Evolutionary conservation across 2,329 filamentous ascomycete genomes (phyloP).

Genomic region (Arachnomyces sp.): DNA sequence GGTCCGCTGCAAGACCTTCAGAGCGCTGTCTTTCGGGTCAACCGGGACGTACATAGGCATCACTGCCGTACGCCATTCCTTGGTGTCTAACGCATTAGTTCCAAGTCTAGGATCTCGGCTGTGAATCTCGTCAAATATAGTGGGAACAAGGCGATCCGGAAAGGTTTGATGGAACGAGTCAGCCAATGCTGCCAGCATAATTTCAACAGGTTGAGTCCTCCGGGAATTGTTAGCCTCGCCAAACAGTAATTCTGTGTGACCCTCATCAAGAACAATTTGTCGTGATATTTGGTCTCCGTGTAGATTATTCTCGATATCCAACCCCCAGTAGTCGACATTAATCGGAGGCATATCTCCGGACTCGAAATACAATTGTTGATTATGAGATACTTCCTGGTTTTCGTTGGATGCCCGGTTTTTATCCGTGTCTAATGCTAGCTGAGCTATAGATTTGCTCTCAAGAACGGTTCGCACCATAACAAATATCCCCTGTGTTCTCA

Average conservation of each 20-base stretch:
- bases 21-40: slow-evolving; percentile 16
- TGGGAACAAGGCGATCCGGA: slow-evolving; percentile 30
- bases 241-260: slow-evolving; percentile 21
- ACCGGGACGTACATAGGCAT: slow-evolving; percentile 35
- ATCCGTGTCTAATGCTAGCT: slow-evolving; percentile 4
- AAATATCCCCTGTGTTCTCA: slow-evolving; percentile 27
- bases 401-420: neutral
- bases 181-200: slow-evolving; percentile 31
- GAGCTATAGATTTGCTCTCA: slow-evolving; percentile 2
- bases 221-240: slow-evolving; percentile 26
- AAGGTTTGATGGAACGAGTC: slow-evolving; percentile 40
- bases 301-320: slow-evolving; percentile 20
- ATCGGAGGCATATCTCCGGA: slow-evolving; percentile 22
- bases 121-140: slow-evolving; percentile 44
- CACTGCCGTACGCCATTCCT: slow-evolving; percentile 47
- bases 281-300: slow-evolving; percentile 31
- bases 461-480: slow-evolving; percentile 6
- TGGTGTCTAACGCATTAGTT: slow-evolving; percentile 40
- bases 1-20: slow-evolving; percentile 27
- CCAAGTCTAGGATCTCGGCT: slow-evolving; percentile 43
- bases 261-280: slow-evolving; percentile 25
- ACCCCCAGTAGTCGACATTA: slow-evolving; percentile 30
- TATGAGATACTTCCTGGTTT: slow-evolving; percentile 34
- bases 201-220: slow-evolving; percentile 29
- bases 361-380: slow-evolving; percentile 32